Conservation (phyloP, 768 basidiomycete genomes). For the Lactarius quietus region DNA sequence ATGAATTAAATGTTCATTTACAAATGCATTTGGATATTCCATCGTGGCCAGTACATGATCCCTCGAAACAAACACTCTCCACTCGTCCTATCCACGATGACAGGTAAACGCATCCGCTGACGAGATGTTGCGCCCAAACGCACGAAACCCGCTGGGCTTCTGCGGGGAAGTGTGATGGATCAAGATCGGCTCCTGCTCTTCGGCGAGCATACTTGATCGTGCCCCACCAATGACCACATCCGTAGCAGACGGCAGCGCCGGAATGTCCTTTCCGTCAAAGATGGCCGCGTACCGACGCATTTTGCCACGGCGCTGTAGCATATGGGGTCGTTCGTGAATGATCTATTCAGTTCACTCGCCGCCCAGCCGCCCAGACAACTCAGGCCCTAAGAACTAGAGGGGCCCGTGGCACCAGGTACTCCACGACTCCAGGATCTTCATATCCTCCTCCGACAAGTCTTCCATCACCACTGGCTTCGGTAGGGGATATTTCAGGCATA, state of each 20-base stretch:
- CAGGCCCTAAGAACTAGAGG: too few relatives aligned
- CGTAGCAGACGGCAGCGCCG: constrained; percentile 20
- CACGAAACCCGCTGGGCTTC: constrained; percentile 15
- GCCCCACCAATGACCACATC: constrained; percentile 25
- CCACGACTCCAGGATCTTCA: constrained; percentile 11
- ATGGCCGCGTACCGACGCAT: constrained; percentile 24
- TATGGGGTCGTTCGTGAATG: constrained; percentile 10
- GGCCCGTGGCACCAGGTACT: not conserved
- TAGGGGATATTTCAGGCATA: constrained; percentile 14
- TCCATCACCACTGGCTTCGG: constrained; percentile 12
- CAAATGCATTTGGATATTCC: constrained; percentile 16
- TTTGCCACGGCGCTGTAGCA: constrained; percentile 19
- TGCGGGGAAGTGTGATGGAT: constrained; percentile 5
- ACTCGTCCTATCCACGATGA: constrained; percentile 11
- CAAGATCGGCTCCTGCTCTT: constrained; percentile 13
- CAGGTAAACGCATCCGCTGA: constrained; percentile 20
- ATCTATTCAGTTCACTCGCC: constrained; percentile 11
- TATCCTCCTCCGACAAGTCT: constrained; percentile 8
- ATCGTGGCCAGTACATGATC: not conserved
- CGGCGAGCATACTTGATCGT: constrained; percentile 13
- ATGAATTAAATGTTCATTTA: constrained; percentile 18
- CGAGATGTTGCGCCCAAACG: constrained; percentile 19
- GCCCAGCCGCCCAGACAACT: not conserved
- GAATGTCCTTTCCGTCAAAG: constrained; percentile 23
- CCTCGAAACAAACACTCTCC: constrained; percentile 11